These are phyloP conservation scores for Clavulina sp. DNA, from an alignment of 768 basidiomycete genomes.

Conservation along the genomic window DNA sequence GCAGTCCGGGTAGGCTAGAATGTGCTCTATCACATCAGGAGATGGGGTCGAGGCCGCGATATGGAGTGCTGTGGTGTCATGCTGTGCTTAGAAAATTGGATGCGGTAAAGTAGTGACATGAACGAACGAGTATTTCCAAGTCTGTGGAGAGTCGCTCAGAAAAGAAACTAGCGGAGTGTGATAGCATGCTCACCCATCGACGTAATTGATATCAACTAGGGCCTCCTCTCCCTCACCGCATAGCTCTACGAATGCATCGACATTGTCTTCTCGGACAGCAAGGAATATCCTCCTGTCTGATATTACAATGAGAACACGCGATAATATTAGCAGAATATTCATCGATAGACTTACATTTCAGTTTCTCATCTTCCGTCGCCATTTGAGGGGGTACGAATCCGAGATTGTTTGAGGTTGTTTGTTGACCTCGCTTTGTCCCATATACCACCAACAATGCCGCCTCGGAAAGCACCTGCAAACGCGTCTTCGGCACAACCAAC, in stretches of 20 bases:
- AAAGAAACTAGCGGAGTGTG: constrained; percentile 6
- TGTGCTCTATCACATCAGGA: constrained; percentile 46
- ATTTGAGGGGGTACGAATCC: too few species aligned
- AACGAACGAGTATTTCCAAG: constrained; percentile 65
- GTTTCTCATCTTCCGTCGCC: too few species aligned
- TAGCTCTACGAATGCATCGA: constrained; percentile 44
- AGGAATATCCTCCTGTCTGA: constrained; percentile 58
- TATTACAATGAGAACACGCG: too few species aligned
- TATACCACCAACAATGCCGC: constrained; percentile 4
- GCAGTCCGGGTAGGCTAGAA: constrained; percentile 56
- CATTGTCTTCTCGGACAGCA: constrained; percentile 57
- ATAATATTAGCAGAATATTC: too few species aligned
- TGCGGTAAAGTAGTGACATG: neutral
- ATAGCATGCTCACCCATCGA: constrained; percentile 53
- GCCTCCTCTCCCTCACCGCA: constrained; percentile 28
- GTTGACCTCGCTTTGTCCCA: too few species aligned
- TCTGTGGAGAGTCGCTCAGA: constrained; percentile 13
- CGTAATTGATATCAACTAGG: constrained; percentile 52
- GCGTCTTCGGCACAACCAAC: constrained; percentile 2
- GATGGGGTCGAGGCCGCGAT: constrained; percentile 45
- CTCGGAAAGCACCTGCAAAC: constrained; percentile 3
- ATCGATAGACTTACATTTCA: too few species aligned
- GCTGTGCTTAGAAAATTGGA: neutral
- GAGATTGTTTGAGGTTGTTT: too few species aligned
- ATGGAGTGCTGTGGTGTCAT: constrained; percentile 33